phyloP scores from a whole-genome alignment of 2,329 filamentous ascomycete genomes.

The Penicillium expansum region DNA sequence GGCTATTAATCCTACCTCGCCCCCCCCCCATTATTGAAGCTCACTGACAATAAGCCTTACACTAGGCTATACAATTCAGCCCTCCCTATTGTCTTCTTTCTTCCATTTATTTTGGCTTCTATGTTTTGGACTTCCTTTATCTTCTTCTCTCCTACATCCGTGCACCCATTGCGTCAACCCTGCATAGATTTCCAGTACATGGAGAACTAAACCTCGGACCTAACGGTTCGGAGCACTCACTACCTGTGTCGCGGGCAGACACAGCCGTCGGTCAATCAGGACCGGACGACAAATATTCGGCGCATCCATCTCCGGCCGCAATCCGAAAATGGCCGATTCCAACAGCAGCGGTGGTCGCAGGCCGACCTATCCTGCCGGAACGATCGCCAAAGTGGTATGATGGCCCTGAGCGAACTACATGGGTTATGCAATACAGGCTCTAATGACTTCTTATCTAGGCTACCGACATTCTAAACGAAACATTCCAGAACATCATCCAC shows the following conservation, averaged over 20 bases:
- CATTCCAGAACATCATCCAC: conserved; percentile 59
- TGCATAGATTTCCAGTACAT: conserved; percentile 27
- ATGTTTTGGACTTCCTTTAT: conserved; percentile 12
- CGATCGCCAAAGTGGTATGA: conserved; percentile 42
- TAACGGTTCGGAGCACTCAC: conserved; percentile 20
- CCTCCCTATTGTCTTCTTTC: not conserved
- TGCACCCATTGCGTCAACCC: conserved; percentile 16
- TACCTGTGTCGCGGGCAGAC: conserved; percentile 25
- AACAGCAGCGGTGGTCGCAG: conserved; percentile 28
- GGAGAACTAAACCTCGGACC: conserved; percentile 24
- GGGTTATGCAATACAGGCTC: not conserved
- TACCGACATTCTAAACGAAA: conserved; percentile 54
- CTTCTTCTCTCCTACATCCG: conserved; percentile 14
- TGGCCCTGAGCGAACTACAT: conserved; percentile 9
- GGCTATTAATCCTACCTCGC: conserved; percentile 3
- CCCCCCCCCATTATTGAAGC: conserved; percentile 3
- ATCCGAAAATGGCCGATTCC: conserved; percentile 33
- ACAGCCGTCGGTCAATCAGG: conserved; percentile 20
- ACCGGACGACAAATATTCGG: conserved; percentile 8
- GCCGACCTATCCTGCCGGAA: conserved; percentile 35
- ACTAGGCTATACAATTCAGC: conserved; percentile 4
- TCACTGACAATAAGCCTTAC: conserved; percentile 10
- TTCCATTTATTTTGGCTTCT: conserved; percentile 2
- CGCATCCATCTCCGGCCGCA: conserved; percentile 12
- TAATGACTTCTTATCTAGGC: conserved; percentile 6